phyloP scores from a whole-genome alignment of 768 basidiomycete genomes.

The Lyophyllum atratum region DNA sequence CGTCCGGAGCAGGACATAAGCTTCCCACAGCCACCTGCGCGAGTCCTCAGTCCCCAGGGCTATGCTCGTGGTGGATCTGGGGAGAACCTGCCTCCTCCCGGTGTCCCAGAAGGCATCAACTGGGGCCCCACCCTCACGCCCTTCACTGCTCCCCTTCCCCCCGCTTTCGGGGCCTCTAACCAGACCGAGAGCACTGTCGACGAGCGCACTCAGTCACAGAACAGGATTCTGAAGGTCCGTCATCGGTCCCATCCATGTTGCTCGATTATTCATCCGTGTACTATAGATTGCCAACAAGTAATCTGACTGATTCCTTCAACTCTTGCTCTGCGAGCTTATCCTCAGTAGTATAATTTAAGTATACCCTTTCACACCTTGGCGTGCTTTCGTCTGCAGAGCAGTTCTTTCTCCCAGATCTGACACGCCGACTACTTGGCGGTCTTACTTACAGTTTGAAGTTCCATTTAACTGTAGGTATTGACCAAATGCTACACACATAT shows the following conservation, averaged over 20 bases:
- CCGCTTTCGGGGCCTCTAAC: not conserved
- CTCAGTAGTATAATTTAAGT: not conserved
- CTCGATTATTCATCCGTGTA: not conserved
- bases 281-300: slow-evolving; percentile 5
- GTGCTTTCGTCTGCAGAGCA: not conserved
- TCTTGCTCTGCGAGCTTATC: not conserved
- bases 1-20: not conserved
- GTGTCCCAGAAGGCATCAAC: not conserved
- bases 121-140: slow-evolving; percentile 9
- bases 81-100: not conserved
- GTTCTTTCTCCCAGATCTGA: not conserved
- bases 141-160: slow-evolving; percentile 1
- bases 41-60: not conserved
- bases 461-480: not conserved
- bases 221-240: slow-evolving; percentile 12
- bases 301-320: not conserved
- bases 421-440: not conserved
- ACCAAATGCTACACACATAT: not conserved
- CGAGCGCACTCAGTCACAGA: not conserved
- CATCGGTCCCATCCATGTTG: not conserved
- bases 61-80: not conserved
- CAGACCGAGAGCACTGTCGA: not conserved
- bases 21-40: not conserved
- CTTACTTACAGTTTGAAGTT: not conserved
- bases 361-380: not conserved